Conservation (phyloP, 345 rosid species). For the Lepidium aucheri region DNA sequence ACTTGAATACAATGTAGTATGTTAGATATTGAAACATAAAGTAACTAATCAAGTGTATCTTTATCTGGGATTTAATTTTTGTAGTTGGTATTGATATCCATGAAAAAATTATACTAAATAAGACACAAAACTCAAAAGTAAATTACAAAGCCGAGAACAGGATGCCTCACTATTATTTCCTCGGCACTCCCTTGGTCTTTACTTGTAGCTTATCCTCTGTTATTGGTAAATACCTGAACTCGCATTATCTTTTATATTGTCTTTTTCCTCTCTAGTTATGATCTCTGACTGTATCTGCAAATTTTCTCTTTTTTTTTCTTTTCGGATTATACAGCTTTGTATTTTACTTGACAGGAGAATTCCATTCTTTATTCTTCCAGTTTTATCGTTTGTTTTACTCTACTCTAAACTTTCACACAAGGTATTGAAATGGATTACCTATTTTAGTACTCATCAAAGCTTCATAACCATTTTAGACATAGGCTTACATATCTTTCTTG, state of each 20-base stretch:
- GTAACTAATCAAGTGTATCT: background rate
- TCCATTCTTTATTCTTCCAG: conserved; percentile 50
- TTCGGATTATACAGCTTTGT: conserved; percentile 60
- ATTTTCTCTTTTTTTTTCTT: background rate
- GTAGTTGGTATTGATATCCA: conserved; percentile 84
- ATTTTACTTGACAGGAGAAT: conserved; percentile 69
- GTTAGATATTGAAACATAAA: background rate
- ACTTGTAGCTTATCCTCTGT: conserved; percentile 76
- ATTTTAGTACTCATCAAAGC: conserved; percentile 16
- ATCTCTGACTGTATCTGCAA: background rate
- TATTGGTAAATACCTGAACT: conserved; percentile 49
- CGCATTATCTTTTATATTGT: background rate
- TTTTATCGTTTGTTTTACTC: conserved; percentile 58
- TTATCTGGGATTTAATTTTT: background rate
- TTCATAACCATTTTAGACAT: background rate
- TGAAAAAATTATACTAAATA: conserved; percentile 42
- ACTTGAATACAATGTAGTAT: background rate
- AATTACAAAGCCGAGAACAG: conserved; percentile 27
- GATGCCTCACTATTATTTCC: conserved; percentile 34
- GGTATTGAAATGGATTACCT: conserved; percentile 34
- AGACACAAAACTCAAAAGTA: conserved; percentile 26
- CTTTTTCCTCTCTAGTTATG: conserved; percentile 4
- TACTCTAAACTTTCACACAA: conserved; percentile 98
- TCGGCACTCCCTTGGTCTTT: conserved; percentile 87
- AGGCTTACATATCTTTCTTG: background rate